phyloP scores from a whole-genome alignment of 2,329 filamentous ascomycete species.

The Ophiostoma ips region DNA sequence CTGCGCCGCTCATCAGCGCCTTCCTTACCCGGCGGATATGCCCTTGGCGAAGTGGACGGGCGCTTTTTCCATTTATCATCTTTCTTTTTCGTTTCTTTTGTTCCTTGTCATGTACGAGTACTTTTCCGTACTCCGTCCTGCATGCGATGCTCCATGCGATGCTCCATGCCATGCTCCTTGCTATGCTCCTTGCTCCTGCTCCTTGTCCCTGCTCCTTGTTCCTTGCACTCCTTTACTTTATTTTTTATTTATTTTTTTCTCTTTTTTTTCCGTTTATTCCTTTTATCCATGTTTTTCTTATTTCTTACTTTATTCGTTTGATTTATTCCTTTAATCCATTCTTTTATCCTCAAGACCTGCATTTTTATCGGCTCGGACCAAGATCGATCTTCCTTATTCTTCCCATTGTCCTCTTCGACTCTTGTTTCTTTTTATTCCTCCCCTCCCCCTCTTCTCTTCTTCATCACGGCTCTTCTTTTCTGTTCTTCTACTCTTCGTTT shows the following conservation, averaged over 20 bases:
- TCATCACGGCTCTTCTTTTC: background rate
- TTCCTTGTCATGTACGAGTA: background rate
- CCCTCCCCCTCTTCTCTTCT: background rate
- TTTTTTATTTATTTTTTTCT: background rate
- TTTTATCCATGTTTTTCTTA: background rate
- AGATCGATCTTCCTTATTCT: background rate
- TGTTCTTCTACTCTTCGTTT: background rate
- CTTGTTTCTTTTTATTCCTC: background rate
- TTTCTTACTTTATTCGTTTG: background rate
- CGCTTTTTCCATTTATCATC: conserved; percentile 1
- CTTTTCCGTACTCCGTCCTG: background rate
- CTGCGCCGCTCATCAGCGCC: conserved; percentile 7
- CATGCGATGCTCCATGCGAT: too few relatives aligned
- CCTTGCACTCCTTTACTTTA: too few relatives aligned
- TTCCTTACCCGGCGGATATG: conserved; percentile 12
- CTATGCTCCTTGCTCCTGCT: too few relatives aligned
- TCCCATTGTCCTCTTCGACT: background rate
- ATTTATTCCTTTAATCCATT: background rate
- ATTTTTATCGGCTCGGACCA: too few relatives aligned
- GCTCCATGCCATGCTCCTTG: too few relatives aligned
- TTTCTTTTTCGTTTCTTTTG: background rate
- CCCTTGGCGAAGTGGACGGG: conserved; percentile 7
- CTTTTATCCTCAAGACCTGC: too few relatives aligned
- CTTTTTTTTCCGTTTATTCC: background rate
- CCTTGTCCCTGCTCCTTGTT: too few relatives aligned